A percentile compares a stretch with the other conserved stretches of the same genome.
These are phyloP conservation scores for Aspergillus bertholletiae DNA, from an alignment of 495 filamentous ascomycete genomes.

Conservation along the genomic window DNA sequence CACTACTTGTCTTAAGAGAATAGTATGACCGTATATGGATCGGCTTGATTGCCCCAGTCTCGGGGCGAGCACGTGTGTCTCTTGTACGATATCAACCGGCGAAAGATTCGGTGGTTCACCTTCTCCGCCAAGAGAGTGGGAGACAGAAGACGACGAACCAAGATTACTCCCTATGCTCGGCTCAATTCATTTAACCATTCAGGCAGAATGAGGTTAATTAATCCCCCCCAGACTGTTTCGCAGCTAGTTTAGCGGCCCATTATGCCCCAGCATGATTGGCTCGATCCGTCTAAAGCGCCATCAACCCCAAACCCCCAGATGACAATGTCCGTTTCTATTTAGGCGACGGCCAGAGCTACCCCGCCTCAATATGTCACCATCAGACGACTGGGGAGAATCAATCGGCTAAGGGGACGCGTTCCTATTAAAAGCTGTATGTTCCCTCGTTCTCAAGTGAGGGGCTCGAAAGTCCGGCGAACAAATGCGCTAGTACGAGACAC, in stretches of 20 bases:
- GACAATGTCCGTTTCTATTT: neutral
- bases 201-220: neutral
- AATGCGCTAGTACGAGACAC: neutral
- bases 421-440: neutral
- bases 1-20: too few species aligned
- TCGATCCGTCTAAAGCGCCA: neutral
- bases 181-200: neutral
- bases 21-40: neutral
- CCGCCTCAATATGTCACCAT: slow-evolving; percentile 5
- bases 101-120: too few species aligned
- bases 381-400: slow-evolving; percentile 2
- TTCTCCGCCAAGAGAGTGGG: neutral
- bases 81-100: neutral
- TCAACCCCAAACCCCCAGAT: neutral
- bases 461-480: neutral
- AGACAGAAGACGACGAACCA: too few species aligned
- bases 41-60: neutral
- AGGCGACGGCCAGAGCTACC: slow-evolving; percentile 2
- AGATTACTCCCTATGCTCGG: neutral
- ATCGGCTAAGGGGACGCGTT: neutral
- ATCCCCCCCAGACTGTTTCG: neutral
- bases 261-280: neutral
- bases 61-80: neutral
- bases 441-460: neutral
- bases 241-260: neutral